A percentile compares a stretch with the other conserved stretches of the same genome.
Conservation (phyloP, 805 yeast genomes). For the Suhomyces tanzawaensis region DNA sequence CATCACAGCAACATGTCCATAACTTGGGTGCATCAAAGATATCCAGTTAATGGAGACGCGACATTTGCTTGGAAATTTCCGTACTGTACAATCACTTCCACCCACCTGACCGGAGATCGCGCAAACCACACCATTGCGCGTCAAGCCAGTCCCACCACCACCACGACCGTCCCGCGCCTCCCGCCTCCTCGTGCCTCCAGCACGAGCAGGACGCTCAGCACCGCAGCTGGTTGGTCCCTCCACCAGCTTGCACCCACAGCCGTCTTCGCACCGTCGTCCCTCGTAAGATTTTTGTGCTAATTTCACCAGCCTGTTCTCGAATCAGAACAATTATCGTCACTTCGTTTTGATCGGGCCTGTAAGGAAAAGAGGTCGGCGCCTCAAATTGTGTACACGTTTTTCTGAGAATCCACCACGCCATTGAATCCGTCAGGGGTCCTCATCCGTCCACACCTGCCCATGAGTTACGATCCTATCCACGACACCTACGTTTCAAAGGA, state of each 20-base stretch:
- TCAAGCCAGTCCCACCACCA: too few species aligned
- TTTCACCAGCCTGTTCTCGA: conserved; percentile 4
- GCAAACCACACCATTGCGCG: too few species aligned
- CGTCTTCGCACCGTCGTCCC: not conserved
- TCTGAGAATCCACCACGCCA: not conserved
- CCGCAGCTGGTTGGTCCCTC: too few species aligned
- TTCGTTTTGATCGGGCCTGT: conserved; percentile 6
- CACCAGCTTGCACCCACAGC: not conserved
- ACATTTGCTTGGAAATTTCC: too few species aligned
- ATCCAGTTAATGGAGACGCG: too few species aligned
- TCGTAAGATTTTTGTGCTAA: not conserved
- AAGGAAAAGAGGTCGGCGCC: conserved; percentile 3
- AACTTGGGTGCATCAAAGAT: too few species aligned
- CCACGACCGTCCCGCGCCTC: too few species aligned
- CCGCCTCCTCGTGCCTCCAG: too few species aligned
- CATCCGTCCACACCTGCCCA: conserved; percentile 8
- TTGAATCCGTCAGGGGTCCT: not conserved
- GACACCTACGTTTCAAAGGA: conserved; percentile 26
- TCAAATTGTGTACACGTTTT: conserved; percentile 6
- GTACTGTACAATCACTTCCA: too few species aligned
- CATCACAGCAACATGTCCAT: too few species aligned
- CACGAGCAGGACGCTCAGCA: too few species aligned
- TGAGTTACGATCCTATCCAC: conserved; percentile 46
- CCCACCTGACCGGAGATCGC: too few species aligned
- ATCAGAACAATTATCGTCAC: conserved; percentile 6